These are phyloP conservation scores for Penicillium crystallinum DNA, from an alignment of 495 filamentous ascomycete genomes.

Conservation along the genomic window DNA sequence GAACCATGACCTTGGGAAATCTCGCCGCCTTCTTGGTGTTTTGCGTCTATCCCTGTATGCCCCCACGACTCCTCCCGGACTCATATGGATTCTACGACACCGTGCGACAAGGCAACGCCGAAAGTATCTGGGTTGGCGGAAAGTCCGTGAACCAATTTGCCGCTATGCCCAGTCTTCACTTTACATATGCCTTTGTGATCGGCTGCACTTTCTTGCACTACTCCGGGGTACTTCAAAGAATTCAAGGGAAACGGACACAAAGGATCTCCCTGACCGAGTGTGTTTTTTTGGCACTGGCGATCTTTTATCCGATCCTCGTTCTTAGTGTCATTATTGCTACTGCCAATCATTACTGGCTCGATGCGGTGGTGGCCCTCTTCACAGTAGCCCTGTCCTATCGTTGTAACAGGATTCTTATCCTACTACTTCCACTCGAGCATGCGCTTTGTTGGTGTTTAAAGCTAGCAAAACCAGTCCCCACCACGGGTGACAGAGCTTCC, in stretches of 20 bases:
- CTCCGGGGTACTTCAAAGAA: constrained; percentile 45
- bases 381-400: constrained; percentile 45
- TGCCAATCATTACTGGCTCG: constrained; percentile 63
- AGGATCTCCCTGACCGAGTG: constrained; percentile 36
- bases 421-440: constrained; percentile 55
- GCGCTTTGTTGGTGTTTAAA: constrained; percentile 49
- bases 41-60: constrained; percentile 60
- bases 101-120: constrained; percentile 56
- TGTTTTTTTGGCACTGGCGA: constrained; percentile 43
- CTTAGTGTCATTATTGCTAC: constrained; percentile 60
- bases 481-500: constrained; percentile 38
- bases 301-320: constrained; percentile 54
- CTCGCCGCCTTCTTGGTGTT: constrained; percentile 57
- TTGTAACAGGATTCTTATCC: constrained; percentile 49
- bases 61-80: constrained; percentile 54
- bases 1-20: constrained; percentile 61
- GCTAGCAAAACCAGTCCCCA: constrained; percentile 53
- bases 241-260: constrained; percentile 30
- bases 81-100: constrained; percentile 60
- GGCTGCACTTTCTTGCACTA: constrained; percentile 57
- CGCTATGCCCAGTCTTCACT: constrained; percentile 57
- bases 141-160: constrained; percentile 53
- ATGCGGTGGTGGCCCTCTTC: constrained; percentile 52
- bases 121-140: constrained; percentile 55
- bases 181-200: constrained; percentile 57